phyloP scores from a whole-genome alignment of 306 rosid genomes.

The Quercus cerris region DNA sequence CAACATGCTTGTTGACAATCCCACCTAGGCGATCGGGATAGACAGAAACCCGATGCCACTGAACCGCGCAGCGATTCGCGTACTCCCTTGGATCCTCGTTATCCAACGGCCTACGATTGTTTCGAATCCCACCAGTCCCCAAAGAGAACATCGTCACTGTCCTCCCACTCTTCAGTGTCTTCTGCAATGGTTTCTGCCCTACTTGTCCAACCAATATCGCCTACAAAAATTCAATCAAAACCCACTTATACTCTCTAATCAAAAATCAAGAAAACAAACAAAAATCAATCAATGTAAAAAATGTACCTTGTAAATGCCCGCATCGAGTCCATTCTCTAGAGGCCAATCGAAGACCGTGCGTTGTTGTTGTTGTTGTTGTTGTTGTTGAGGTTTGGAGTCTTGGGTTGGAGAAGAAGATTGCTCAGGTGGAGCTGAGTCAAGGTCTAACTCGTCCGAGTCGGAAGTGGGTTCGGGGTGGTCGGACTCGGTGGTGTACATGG shows the following conservation, averaged over 20 bases:
- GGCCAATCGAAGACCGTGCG: conserved; percentile 25
- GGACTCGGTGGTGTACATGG: conserved; percentile 33
- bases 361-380: too few species aligned
- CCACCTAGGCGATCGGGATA: conserved; percentile 61
- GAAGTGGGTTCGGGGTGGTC: conserved; percentile 27
- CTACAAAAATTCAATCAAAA: conserved; percentile 31
- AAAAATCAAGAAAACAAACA: neutral
- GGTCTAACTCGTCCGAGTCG: conserved; percentile 23
- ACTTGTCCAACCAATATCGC: conserved; percentile 82
- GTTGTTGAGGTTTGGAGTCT: neutral
- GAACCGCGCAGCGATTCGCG: conserved; percentile 65
- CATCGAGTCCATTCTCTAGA: conserved; percentile 77
- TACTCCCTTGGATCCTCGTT: conserved; percentile 72
- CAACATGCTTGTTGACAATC: conserved; percentile 39
- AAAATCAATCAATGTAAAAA: neutral
- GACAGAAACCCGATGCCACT: conserved; percentile 88
- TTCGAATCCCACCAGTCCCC: conserved; percentile 92
- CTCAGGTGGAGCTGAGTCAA: conserved; percentile 2
- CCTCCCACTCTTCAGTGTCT: conserved; percentile 60
- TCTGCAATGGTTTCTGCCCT: conserved; percentile 85
- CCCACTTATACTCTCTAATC: neutral
- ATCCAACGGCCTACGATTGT: conserved; percentile 71
- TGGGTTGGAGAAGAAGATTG: conserved; percentile 18
- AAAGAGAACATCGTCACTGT: conserved; percentile 60
- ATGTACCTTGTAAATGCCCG: conserved; percentile 70